phyloP scores from a whole-genome alignment of 2,329 filamentous ascomycete species.

The Incumbomyces lentus region DNA sequence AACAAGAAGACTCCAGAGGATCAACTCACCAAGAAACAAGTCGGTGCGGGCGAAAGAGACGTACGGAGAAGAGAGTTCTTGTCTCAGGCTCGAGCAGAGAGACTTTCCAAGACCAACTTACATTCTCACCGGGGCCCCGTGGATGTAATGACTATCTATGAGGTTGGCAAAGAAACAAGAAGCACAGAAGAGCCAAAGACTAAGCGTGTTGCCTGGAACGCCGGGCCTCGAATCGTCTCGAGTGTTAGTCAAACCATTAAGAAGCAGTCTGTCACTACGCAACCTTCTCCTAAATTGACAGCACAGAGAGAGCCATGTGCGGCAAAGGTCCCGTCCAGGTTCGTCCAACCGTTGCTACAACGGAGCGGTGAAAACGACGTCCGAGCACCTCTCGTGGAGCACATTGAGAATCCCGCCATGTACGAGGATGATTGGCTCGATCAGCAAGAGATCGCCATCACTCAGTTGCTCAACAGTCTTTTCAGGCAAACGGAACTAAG shows the following conservation, averaged over 20 bases:
- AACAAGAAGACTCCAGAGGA: neutral
- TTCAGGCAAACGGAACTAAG: slow-evolving; percentile 26
- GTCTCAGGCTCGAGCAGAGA: slow-evolving; percentile 2
- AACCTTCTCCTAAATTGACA: slow-evolving; percentile 16
- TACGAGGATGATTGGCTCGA: slow-evolving; percentile 55
- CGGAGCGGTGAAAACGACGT: slow-evolving; percentile 21
- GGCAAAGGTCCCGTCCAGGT: slow-evolving; percentile 11
- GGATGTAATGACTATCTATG: slow-evolving; percentile 2
- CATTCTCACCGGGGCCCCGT: neutral
- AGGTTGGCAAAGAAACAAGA: neutral
- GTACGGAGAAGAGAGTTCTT: slow-evolving; percentile 6
- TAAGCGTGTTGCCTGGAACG: slow-evolving; percentile 1
- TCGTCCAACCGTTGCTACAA: slow-evolving; percentile 14
- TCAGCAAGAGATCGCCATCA: slow-evolving; percentile 51
- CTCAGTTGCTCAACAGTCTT: slow-evolving; percentile 49
- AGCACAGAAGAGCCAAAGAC: neutral
- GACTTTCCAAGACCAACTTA: neutral
- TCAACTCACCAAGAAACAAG: slow-evolving; percentile 15
- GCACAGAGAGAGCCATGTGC: neutral
- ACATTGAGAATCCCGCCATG: slow-evolving; percentile 46
- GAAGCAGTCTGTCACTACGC: slow-evolving; percentile 1
- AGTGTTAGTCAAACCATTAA: neutral
- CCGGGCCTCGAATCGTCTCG: neutral
- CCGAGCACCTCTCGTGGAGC: slow-evolving; percentile 45
- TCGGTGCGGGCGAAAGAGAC: slow-evolving; percentile 1